Base-by-base conservation (phyloP, 2,329 filamentous ascomycete genomes). In the Xylaria hypoxylon region DNA sequence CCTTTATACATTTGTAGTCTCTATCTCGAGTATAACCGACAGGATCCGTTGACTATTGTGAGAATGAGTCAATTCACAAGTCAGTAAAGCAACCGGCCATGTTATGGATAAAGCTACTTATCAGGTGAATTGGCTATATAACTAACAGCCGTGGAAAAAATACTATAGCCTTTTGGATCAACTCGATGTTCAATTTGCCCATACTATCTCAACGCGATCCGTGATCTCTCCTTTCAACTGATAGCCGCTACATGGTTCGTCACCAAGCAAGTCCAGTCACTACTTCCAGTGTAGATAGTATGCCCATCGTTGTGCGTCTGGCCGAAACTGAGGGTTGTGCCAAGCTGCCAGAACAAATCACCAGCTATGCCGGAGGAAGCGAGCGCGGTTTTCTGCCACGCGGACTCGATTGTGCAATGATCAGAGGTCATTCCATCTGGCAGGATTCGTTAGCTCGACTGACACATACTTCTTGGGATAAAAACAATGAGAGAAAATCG, bases 221-320 rank as follows among this genome's bases (percentile, higher is more conserved):
- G 19, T 5, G n/a, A 35, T 19, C 10, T 40, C 31, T 44, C 6
- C 53, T 57, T 26, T n/a, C n/a, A 63, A 28, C 4, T 5, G 22
- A 80, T 80, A 31, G 72, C 75, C 35, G 73, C 72, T n/a, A 84
- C 77, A 67, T 84, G 82, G 51, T 85, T 75, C 6, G 79, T 80
- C 28, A 84, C 80, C 64, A 84, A 69, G 68, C 82, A 85, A 13
- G 77, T 77, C 74, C 79, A 83, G 24, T 82, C 79, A 13, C 73
- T 74, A 19, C 76, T 79, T 22, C 78, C 78, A 33, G 79, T 80
- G 71, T 81, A 84, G 65, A 84, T 80, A 13, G 82, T 84, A 59
- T 81, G 78, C n/a, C 79, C 79, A 55, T 85, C 82, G 59, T 83
- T 76, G 52, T 78, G 75, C 0, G 81, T 79, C 67, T 78, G 76